Conservation (phyloP, 306 rosid species). For the Trichosanthes truncata region DNA sequence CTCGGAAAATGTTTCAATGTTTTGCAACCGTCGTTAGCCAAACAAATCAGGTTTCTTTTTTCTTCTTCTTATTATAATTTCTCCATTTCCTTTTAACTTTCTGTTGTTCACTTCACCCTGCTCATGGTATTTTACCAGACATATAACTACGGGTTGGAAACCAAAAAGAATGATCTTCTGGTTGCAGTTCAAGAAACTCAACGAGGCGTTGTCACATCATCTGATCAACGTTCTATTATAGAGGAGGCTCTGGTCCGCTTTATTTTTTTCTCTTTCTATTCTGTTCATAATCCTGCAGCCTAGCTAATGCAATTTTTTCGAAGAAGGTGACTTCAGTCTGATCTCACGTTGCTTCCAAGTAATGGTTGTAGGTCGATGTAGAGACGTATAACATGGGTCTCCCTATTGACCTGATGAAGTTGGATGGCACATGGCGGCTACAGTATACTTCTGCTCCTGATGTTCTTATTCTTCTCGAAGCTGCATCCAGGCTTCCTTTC, state of each 20-base stretch:
- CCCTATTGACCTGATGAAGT: conserved; percentile 42
- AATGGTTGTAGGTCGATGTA: conserved; percentile 46
- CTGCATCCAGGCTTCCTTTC: conserved; percentile 78
- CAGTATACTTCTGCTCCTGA: conserved; percentile 89
- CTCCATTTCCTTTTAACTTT: not conserved
- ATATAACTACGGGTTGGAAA: conserved; percentile 46
- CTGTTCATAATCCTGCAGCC: not conserved
- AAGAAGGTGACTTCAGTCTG: not conserved
- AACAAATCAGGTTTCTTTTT: not conserved
- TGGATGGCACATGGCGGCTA: conserved; percentile 93
- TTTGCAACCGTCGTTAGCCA: not conserved
- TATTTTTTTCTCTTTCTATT: not conserved
- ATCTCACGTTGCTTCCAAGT: not conserved
- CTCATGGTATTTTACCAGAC: conserved; percentile 18
- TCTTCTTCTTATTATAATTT: not conserved
- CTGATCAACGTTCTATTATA: conserved; percentile 62
- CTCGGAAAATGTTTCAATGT: not conserved
- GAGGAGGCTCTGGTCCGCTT: conserved; percentile 68
- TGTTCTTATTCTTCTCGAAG: conserved; percentile 77
- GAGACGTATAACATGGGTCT: conserved; percentile 46
- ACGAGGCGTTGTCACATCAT: conserved; percentile 67
- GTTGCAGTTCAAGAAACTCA: conserved; percentile 63
- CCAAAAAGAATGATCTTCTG: conserved; percentile 43
- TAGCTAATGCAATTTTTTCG: not conserved
- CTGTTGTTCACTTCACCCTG: not conserved